phyloP scores from a whole-genome alignment of 2,329 filamentous ascomycete genomes.

The Beauveria scarabaeidicola region DNA sequence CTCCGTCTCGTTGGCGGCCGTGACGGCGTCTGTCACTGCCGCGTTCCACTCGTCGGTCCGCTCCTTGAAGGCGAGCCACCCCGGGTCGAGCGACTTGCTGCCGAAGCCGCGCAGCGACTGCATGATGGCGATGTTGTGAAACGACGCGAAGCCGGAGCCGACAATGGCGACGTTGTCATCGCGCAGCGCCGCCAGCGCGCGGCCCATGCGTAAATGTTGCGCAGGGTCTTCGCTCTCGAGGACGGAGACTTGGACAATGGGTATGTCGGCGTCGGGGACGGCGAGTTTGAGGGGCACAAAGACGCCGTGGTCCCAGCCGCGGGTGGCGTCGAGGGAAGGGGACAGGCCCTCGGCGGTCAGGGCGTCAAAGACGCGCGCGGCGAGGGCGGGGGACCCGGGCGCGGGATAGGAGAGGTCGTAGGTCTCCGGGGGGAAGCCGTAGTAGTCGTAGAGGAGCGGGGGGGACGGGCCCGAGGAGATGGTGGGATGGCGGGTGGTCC shows the following conservation, averaged over 20 bases:
- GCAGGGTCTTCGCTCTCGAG: constrained; percentile 41
- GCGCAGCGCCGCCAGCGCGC: constrained; percentile 41
- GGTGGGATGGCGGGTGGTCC: constrained; percentile 39
- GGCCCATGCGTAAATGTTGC: constrained; percentile 42
- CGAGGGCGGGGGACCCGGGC: constrained; percentile 45
- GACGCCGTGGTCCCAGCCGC: constrained; percentile 53
- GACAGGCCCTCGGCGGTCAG: constrained; percentile 38
- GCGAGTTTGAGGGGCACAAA: constrained; percentile 50
- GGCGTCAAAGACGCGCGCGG: constrained; percentile 36
- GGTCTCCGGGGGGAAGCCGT: constrained; percentile 46
- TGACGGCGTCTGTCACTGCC: constrained; percentile 33
- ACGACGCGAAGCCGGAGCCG: constrained; percentile 51
- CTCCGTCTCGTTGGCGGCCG: constrained; percentile 23
- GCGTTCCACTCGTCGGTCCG: constrained; percentile 35
- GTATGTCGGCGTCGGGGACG: constrained; percentile 41
- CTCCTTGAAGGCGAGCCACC: constrained; percentile 17
- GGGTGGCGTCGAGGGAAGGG: constrained; percentile 28
- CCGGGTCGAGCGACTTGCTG: not conserved
- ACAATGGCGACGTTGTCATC: constrained; percentile 47
- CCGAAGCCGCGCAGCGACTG: constrained; percentile 21
- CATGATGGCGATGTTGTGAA: constrained; percentile 47
- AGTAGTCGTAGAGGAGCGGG: constrained; percentile 49
- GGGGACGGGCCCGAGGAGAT: constrained; percentile 42
- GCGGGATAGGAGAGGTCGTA: constrained; percentile 50
- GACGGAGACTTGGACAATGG: constrained; percentile 50